Conservation (phyloP, 1,139 yeast genomes). For the Meyerozyma elateridarum region DNA sequence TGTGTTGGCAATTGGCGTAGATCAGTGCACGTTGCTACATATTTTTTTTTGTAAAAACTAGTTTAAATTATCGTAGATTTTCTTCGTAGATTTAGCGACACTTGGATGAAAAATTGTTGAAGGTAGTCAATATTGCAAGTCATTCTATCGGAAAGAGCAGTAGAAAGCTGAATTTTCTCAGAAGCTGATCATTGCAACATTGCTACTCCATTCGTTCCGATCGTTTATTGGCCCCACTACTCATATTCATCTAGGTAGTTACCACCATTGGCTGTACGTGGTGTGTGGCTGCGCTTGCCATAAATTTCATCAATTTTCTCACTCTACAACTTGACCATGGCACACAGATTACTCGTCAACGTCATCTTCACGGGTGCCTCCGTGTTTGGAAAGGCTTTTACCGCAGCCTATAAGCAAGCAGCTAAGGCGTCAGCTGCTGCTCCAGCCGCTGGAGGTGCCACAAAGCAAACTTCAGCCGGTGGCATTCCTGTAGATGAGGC, state of each 20-base stretch:
- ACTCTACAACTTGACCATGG: slow-evolving; percentile 38
- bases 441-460: slow-evolving; percentile 49
- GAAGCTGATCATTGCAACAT: no score
- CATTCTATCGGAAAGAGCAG: no score
- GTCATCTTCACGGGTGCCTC: slow-evolving; percentile 92
- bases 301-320: slow-evolving; percentile 1
- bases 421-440: slow-evolving; percentile 75
- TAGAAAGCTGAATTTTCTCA: no score
- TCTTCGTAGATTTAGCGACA: neutral
- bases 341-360: slow-evolving; percentile 85
- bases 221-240: no score
- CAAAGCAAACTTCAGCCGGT: slow-evolving; percentile 48
- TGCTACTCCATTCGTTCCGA: no score
- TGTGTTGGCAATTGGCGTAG: slow-evolving; percentile 22
- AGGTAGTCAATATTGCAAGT: no score
- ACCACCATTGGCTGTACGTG: no score
- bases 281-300: slow-evolving; percentile 5
- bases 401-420: slow-evolving; percentile 97
- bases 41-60: slow-evolving; percentile 7
- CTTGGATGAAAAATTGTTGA: no score
- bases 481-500: slow-evolving; percentile 89
- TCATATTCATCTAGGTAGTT: no score
- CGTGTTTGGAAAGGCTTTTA: slow-evolving; percentile 92
- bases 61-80: neutral
- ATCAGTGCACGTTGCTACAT: slow-evolving; percentile 50